Base-by-base conservation (phyloP, 257 asterid species). In the Solanum pinnatisectum region DNA sequence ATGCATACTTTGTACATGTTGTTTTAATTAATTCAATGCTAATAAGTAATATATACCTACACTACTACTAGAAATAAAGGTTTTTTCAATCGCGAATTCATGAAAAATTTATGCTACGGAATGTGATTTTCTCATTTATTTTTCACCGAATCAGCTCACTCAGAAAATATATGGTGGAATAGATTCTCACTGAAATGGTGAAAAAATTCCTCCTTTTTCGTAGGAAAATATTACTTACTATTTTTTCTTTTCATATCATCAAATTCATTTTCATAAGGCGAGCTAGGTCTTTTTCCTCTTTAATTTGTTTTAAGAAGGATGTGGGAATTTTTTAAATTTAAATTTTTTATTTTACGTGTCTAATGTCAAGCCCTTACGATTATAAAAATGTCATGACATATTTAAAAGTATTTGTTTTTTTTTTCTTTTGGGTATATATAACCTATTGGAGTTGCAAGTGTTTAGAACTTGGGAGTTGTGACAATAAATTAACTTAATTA, bases 401-500 rank as follows among this genome's bases (percentile, higher is more conserved):
- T 67, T n/a, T 25, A 11, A 67, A 67, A 65, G 13, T 25, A 25
- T 67, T 6, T 52, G 1, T 22, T 63, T 5, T 42, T 42, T 32
- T 35, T 52, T 23, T 23, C 27, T 63, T 63, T 22, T 63, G 6
- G 14, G 10, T 63, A 63, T 23, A 63, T 22, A 22, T 60, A 22
- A 22, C 27, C 27, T 63, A 63, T 63, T 23, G 71, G 71, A 23
- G 33, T 63, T 63, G 3, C 32, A 14, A 33, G 5, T 30, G 25
- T 71, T 71, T 15, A 71, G 79, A 33, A 71, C 79, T 71, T 33
- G 49, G 81, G 46, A 73, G 30, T 73, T 35, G 82, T 32, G 81
- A 72, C 81, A 35, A 71, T 71, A 72, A 18, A 35, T 72, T 72
- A 32, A 4, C n/a, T 32, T n/a, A n/a, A n/a, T n/a, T 15, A 15